phyloP scores from a whole-genome alignment of 2,329 filamentous ascomycete genomes.

The Torrubiella hemipterigena region DNA sequence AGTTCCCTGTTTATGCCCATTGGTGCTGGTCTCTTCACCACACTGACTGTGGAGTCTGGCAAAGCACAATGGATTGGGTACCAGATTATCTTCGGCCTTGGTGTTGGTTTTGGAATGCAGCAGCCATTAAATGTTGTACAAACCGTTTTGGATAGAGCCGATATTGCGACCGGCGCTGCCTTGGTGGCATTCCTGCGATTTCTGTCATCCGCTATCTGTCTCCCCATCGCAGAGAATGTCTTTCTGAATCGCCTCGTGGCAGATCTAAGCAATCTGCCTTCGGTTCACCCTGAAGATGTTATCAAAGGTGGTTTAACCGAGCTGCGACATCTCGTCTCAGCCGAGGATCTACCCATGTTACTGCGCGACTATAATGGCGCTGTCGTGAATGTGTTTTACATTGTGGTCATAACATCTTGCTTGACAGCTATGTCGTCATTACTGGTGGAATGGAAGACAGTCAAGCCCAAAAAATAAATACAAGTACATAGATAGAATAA shows the following conservation, averaged over 20 bases:
- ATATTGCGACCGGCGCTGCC: constrained; percentile 27
- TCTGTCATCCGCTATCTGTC: constrained; percentile 26
- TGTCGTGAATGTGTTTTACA: constrained; percentile 20
- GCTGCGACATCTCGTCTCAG: constrained; percentile 11
- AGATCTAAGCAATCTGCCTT: constrained; percentile 19
- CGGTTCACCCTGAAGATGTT: constrained; percentile 14
- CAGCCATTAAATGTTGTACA: constrained; percentile 27
- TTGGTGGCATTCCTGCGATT: constrained; percentile 24
- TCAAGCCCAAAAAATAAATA: constrained; percentile 22
- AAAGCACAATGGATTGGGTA: constrained; percentile 26
- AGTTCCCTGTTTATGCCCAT: constrained; percentile 15
- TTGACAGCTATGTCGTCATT: constrained; percentile 23
- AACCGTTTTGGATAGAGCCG: constrained; percentile 23
- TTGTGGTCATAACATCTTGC: constrained; percentile 24
- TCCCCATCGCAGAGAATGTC: constrained; percentile 32
- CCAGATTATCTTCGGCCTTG: constrained; percentile 25
- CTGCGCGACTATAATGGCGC: constrained; percentile 25
- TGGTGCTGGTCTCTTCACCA: constrained; percentile 24
- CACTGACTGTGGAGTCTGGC: constrained; percentile 14
- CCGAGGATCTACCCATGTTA: constrained; percentile 11
- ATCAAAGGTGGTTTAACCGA: constrained; percentile 18
- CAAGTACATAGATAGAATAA: too few species aligned
- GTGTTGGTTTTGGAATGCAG: constrained; percentile 25
- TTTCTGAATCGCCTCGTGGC: constrained; percentile 30
- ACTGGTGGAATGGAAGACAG: constrained; percentile 35